Evolutionary conservation across 257 asterid genomes (phyloP).

Genomic region (Solanum pennellii): DNA sequence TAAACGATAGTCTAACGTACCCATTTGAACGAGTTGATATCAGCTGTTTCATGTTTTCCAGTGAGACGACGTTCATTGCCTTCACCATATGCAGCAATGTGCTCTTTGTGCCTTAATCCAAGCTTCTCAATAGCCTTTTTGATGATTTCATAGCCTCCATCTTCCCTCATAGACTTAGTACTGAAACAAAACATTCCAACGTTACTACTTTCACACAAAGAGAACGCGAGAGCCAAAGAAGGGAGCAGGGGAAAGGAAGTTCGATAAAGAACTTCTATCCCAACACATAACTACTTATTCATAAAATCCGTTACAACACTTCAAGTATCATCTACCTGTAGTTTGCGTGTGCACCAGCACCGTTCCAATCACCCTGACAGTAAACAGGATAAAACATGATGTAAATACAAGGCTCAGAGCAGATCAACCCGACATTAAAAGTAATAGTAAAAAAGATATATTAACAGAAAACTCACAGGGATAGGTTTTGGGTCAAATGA

Average conservation of each 20-base stretch:
- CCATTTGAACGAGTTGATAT: constrained; percentile 69
- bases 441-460: not conserved
- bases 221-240: not conserved
- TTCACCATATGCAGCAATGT: constrained; percentile 90
- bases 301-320: not conserved
- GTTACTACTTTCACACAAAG: not conserved
- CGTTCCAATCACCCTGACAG: constrained; percentile 86
- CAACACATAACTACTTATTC: not conserved
- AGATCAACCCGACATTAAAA: not conserved
- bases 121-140: constrained; percentile 85
- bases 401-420: not conserved
- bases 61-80: constrained; percentile 95
- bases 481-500: constrained; percentile 95
- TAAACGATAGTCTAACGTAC: constrained; percentile 10
- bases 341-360: constrained; percentile 94
- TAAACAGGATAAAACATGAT: not conserved
- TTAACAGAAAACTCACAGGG: constrained; percentile 19
- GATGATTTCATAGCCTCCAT: constrained; percentile 68
- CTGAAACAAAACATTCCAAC: constrained; percentile 19
- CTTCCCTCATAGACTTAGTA: constrained; percentile 77
- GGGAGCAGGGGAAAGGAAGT: too few species aligned
- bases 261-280: not conserved
- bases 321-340: constrained; percentile 39
- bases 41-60: constrained; percentile 83
- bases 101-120: constrained; percentile 67